Evolutionary conservation across 495 filamentous ascomycete genomes (phyloP).

Genomic region (Talaromyces trachyspermus): DNA sequence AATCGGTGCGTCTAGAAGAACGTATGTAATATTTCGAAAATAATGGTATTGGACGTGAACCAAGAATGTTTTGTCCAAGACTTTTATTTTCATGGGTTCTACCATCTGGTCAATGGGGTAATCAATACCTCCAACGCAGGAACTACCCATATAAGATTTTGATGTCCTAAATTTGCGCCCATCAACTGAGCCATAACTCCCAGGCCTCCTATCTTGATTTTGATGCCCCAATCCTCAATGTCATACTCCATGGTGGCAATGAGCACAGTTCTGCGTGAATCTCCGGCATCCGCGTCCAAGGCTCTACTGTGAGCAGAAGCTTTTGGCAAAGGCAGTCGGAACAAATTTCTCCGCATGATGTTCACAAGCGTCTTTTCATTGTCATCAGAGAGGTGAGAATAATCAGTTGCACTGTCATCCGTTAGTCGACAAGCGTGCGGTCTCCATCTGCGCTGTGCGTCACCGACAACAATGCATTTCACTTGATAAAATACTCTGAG

Average conservation of each 20-base stretch:
- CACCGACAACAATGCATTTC: conserved; percentile 42
- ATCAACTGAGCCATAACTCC: conserved; percentile 46
- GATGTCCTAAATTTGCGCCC: conserved; percentile 41
- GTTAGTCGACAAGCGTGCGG: not conserved
- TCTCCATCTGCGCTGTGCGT: conserved; percentile 21
- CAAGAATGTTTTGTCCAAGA: conserved; percentile 32
- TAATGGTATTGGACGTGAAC: conserved; percentile 42
- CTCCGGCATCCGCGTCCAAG: conserved; percentile 5
- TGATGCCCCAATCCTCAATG: conserved; percentile 43
- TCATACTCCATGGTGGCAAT: conserved; percentile 48
- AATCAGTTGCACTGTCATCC: not conserved
- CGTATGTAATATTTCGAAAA: conserved; percentile 44
- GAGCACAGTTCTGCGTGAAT: conserved; percentile 29
- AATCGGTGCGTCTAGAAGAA: conserved; percentile 39
- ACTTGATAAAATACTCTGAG: conserved; percentile 42
- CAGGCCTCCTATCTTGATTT: conserved; percentile 43
- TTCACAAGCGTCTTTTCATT: not conserved
- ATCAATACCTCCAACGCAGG: conserved; percentile 43
- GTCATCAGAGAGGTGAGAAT: not conserved
- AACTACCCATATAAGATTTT: conserved; percentile 46
- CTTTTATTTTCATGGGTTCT: conserved; percentile 36
- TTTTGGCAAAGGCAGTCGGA: not conserved
- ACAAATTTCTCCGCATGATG: not conserved
- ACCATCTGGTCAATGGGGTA: conserved; percentile 37
- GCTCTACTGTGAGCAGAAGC: conserved; percentile 12